Conservation (phyloP, 1,284 basidiomycete genomes). For the Cystobasidium sp. region DNA sequence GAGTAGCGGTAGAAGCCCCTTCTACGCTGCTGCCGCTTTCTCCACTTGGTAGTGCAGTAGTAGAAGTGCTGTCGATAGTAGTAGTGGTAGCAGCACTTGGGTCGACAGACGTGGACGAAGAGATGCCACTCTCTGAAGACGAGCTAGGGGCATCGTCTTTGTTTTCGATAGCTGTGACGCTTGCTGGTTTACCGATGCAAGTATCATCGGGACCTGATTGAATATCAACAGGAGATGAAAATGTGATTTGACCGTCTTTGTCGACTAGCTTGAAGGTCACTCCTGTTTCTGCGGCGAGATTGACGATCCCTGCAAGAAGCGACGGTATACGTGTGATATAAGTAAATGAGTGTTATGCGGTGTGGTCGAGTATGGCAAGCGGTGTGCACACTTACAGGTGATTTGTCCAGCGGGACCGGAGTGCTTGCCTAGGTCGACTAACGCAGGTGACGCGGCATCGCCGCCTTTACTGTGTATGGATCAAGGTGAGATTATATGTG, state of each 20-base stretch:
- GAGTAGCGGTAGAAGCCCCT: too few relatives aligned
- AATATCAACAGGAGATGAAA: slow-evolving; percentile 17
- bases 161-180: background rate
- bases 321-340: background rate
- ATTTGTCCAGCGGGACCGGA: slow-evolving; percentile 12
- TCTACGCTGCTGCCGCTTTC: too few relatives aligned
- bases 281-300: slow-evolving; percentile 53
- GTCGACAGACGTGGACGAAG: background rate
- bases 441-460: background rate
- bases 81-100: background rate
- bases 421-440: slow-evolving; percentile 23
- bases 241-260: slow-evolving; percentile 6
- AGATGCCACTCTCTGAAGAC: background rate
- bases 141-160: background rate
- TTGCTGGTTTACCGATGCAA: slow-evolving; percentile 6
- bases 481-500: too few relatives aligned
- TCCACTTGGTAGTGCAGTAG: background rate
- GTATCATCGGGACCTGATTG: slow-evolving; percentile 21
- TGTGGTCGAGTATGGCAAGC: background rate
- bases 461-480: slow-evolving; percentile 1
- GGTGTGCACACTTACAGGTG: slow-evolving; percentile 16
- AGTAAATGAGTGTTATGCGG: background rate
- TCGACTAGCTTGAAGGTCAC: slow-evolving; percentile 55
- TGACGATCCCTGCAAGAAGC: slow-evolving; percentile 49
- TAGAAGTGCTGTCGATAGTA: background rate